Evolutionary conservation across 352 stramenopile species (phyloP), one percentile per base, ranked within the genome.

Genomic region (Phytophthora hybrid): DNA sequence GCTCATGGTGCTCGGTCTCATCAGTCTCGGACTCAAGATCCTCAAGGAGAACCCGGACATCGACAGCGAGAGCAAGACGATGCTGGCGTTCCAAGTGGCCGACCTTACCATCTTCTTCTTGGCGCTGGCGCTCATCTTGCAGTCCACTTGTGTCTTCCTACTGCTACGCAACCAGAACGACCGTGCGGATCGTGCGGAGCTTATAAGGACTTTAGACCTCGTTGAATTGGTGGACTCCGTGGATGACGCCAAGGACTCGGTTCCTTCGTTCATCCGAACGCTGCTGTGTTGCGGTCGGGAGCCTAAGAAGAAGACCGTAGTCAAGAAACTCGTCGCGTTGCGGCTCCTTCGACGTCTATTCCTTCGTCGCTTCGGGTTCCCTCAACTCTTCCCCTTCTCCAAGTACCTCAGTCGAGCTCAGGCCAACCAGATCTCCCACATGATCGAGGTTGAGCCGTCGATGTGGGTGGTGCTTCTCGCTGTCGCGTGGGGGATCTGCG

Each of bases 381-480:
- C 82, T 1, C 71, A 87, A 58, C 69, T 89, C 8, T 85, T 85
- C 53, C 83, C 87, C 19, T 93, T 91, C 64, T 76, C 80, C 65
- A 93, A 93, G 73, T 93, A 93, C 70, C 53, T 93, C 7, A 79
- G 78, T 31, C 81, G 88, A 49, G 83, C 84, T 16, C 87, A 92
- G 66, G 85, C 90, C 59, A 92, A 88, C 77, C 83, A 93, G 66
- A 91, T 93, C 69, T 88, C 75, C 1, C 80, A 92, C 63, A 85
- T 93, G 76, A 90, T 93, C 44, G 85, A 93, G n/a, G 84, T 93
- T 0, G 66, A 91, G 57, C 77, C 89, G 19, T 79, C 64, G 5
- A 90, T 84, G 69, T 93, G 81, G 83, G 49, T 89, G n/a, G 39
- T 91, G 5, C 71, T 91, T 8, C 63, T 91, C 3, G 39, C 60